Evolutionary conservation across 2,329 filamentous ascomycete genomes (phyloP), one percentile per base, ranked within the genome.

Genomic region (Drechslerella stenobrocha): DNA sequence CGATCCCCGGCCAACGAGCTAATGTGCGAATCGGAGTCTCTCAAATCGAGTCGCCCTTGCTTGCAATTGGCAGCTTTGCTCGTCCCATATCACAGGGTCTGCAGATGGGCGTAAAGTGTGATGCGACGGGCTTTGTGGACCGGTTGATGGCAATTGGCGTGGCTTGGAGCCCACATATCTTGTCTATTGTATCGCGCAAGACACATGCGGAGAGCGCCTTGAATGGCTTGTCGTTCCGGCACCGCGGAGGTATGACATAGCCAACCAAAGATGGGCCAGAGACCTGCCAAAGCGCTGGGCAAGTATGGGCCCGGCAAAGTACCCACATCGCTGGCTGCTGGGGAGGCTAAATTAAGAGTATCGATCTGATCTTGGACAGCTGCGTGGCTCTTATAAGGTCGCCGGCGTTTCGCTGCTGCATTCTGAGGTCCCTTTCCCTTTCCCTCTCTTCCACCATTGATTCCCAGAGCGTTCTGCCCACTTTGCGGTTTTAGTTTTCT

Each of bases 211-310:
- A 30, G 37, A 42, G 22, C 22, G 37, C 37, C 37, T 7, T 18
- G 37, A 42, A 42, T 42, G 37, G 37, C 37, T 42, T 42, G 37
- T 42, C 37, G 37, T 42, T 42, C 37, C 37, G 37, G 37, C n/a
- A 42, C 15, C n/a, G 37, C 37, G 37, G 37, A 42, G 15, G 18
- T 42, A 42, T 42, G 37, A 42, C 37, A 42, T 42, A 42, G 37
- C 37, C 37, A 42, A 42, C 37, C 37, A 42, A n/a, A n/a, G 37
- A 18, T 18, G 37, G 8, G 9, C 15, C n/a, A 42, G 13, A 3
- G 15, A 42, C 4, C 18, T 4, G 37, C 4, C 18, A 7, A 18
- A 42, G 2, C 22, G 37, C 13, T 37, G 34, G 34, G n/a, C 13
- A 13, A 15, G 34, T 9, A 9, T 15, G 34, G 34, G 34, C 34